Evolutionary conservation across 1,139 yeast species (phyloP).

Genomic region (Citeromyces hawaiiensis): DNA sequence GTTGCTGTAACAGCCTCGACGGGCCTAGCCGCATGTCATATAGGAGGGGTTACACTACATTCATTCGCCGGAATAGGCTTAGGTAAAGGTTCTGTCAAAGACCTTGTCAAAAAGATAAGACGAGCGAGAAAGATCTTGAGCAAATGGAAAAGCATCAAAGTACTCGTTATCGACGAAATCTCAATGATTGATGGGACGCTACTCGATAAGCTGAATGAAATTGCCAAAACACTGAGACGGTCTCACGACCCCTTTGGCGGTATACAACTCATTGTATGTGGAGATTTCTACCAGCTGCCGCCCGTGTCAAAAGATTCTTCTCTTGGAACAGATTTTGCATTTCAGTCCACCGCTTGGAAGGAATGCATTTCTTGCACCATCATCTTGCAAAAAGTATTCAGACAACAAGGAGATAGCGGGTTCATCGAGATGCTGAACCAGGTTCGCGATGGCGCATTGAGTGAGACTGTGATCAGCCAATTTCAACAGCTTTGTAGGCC

Average conservation of each 20-base stretch:
- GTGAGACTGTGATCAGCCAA: conserved; percentile 34
- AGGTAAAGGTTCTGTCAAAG: conserved; percentile 33
- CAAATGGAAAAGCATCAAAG: conserved; percentile 55
- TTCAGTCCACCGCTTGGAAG: conserved; percentile 69
- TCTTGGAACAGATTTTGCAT: conserved; percentile 41
- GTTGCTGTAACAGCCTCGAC: conserved; percentile 90
- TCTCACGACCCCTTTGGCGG: conserved; percentile 59
- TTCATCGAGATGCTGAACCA: conserved; percentile 83
- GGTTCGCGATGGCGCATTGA: conserved; percentile 63
- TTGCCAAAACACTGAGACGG: conserved; percentile 42
- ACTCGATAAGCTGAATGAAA: conserved; percentile 47
- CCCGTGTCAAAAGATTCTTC: conserved; percentile 42
- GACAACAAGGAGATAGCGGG: conserved; percentile 73
- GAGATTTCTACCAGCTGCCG: conserved; percentile 80
- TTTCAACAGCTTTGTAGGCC: conserved; percentile 47
- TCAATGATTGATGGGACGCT: conserved; percentile 70
- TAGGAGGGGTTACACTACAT: conserved; percentile 80
- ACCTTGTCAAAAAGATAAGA: conserved; percentile 40
- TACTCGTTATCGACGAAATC: conserved; percentile 66
- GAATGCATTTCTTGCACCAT: conserved; percentile 51
- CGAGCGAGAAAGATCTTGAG: conserved; percentile 34
- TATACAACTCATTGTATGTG: conserved; percentile 63
- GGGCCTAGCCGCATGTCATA: conserved; percentile 85
- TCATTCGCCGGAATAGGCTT: conserved; percentile 81
- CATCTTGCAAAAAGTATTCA: conserved; percentile 66